Base-by-base conservation (phyloP, 768 basidiomycete species). In the Dictyophora rubrovolvata region DNA sequence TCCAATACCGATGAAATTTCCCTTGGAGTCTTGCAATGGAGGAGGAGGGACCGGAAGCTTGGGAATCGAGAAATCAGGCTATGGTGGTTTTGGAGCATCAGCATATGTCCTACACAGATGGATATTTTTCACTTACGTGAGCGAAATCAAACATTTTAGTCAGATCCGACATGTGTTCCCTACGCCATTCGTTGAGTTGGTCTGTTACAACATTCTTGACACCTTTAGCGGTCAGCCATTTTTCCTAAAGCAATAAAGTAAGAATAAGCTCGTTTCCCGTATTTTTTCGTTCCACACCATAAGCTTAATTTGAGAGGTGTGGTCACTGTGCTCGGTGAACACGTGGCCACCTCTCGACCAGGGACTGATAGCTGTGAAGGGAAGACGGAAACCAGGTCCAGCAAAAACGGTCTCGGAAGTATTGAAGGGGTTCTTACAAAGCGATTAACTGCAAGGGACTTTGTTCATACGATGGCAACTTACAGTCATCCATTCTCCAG, bases 101-200 rank as follows among this genome's bases (percentile, higher is more conserved):
- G 18, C 3, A 22, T 16, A 20, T 23, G n/a, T 50, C 49, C 11
- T 20, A 34, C 20, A 12, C 20, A 20, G 21, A 51, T 14, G 1
- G 14, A 4, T 22, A 12, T 14, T 51, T 22, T 14, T 21, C 12
- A 60, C 59, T 36, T 20, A 60, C 59, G 55, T 21, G 51, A 0
- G 46, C 23, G 51, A 63, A 63, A 49, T 63, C 62, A 33, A 63
- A 63, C 47, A 63, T 49, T 35, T 49, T 34, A 21, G 52, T 48
- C 16, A 63, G 55, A 36, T 63, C 60, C 5, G 62, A 63, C 62
- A 63, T 63, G 37, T 63, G 62, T 1, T 50, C 55, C 16, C 62
- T 48, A 7, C 62, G 28, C 62, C 62, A 63, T 48, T 11, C 22
- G 12, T 33, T 35, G 22, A 60, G 42, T 10, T 53, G 52, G 20